These are phyloP conservation scores for Colletotrichum karsti DNA, from an alignment of 2,329 filamentous ascomycete genomes.

Conservation along the genomic window DNA sequence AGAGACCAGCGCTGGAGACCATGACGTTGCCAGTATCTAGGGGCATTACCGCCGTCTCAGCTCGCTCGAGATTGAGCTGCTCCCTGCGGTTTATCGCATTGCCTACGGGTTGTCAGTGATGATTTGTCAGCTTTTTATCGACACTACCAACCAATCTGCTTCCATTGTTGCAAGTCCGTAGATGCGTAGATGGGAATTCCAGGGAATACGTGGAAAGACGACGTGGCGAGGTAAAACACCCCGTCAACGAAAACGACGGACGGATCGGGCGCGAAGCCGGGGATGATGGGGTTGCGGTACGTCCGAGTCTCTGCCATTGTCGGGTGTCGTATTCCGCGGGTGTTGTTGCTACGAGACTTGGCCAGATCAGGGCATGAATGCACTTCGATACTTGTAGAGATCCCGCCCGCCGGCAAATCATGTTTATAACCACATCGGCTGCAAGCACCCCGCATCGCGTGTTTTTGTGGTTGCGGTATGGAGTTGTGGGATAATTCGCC, in stretches of 20 bases:
- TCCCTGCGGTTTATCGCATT: slow-evolving; percentile 10
- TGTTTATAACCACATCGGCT: not conserved
- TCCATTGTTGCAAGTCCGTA: slow-evolving; percentile 41
- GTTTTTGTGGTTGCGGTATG: not conserved
- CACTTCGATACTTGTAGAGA: not conserved
- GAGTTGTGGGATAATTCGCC: not conserved
- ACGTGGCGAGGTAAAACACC: slow-evolving; percentile 53
- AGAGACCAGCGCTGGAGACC: slow-evolving; percentile 27
- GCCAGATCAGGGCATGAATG: not conserved
- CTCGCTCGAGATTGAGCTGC: slow-evolving; percentile 1
- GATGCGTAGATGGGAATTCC: slow-evolving; percentile 54
- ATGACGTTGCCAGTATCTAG: slow-evolving; percentile 6
- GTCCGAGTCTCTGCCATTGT: not conserved
- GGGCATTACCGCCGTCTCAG: not conserved
- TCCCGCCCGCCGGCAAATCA: not conserved
- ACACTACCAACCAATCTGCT: slow-evolving; percentile 33
- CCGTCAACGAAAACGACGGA: slow-evolving; percentile 38
- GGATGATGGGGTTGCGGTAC: slow-evolving; percentile 38
- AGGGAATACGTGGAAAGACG: slow-evolving; percentile 68
- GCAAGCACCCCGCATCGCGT: not conserved
- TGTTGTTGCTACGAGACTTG: not conserved
- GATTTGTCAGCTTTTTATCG: accelerated
- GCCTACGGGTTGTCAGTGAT: not conserved
- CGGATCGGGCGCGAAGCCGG: slow-evolving; percentile 42
- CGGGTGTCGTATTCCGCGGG: not conserved